Conservation (phyloP, 768 basidiomycete genomes). For the Suillus alpinus region DNA sequence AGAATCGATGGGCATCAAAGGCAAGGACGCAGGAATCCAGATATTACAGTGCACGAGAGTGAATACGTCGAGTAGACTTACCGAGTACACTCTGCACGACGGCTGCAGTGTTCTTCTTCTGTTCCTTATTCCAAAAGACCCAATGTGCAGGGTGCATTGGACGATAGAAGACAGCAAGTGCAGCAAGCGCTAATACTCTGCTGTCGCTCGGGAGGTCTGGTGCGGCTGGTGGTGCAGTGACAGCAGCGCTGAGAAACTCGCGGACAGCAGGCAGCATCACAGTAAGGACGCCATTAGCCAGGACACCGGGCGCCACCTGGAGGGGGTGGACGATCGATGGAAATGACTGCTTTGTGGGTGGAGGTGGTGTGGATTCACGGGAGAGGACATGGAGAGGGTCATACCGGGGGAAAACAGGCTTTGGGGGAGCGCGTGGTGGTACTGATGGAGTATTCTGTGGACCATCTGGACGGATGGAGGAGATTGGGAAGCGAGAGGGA, state of each 20-base stretch:
- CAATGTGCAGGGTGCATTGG: conserved; percentile 57
- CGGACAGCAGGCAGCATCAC: conserved; percentile 48
- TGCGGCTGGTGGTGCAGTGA: conserved; percentile 39
- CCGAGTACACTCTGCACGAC: conserved; percentile 52
- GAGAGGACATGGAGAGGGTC: conserved; percentile 31
- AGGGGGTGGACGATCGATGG: conserved; percentile 17
- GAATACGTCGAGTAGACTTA: conserved; percentile 32
- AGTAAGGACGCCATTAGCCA: conserved; percentile 41
- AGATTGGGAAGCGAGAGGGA: conserved; percentile 33
- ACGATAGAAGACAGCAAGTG: conserved; percentile 56
- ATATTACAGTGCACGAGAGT: neutral
- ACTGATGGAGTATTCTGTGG: conserved; percentile 17
- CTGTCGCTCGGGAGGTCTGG: conserved; percentile 37
- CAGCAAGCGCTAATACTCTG: conserved; percentile 53
- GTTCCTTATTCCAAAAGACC: conserved; percentile 60
- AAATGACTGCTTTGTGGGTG: conserved; percentile 17
- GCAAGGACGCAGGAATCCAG: neutral
- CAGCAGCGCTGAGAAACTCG: conserved; percentile 42
- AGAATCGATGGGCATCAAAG: neutral
- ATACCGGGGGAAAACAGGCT: conserved; percentile 28
- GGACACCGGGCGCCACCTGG: conserved; percentile 34
- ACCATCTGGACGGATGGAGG: conserved; percentile 35
- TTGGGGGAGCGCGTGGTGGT: conserved; percentile 21
- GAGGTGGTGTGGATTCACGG: conserved; percentile 16
- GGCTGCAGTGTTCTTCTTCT: conserved; percentile 47